phyloP scores from a whole-genome alignment of 106 monocot species.

The Acorus gramineus region DNA sequence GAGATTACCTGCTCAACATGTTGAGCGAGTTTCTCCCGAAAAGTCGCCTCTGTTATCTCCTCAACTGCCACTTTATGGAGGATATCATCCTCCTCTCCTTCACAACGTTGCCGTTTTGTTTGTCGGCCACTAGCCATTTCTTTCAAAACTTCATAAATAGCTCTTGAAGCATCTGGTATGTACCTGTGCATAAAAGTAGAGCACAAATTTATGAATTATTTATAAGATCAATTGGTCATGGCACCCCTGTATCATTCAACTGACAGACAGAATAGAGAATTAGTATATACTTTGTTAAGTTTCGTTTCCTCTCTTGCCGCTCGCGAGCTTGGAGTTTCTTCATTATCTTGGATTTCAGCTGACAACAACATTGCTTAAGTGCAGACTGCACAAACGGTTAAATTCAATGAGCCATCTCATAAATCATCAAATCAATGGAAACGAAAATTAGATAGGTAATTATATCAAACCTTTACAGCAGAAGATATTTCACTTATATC shows the following conservation, averaged over 20 bases:
- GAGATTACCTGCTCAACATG: constrained; percentile 53
- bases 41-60: constrained; percentile 48
- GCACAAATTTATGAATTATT: no score
- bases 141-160: constrained; percentile 40
- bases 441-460: not conserved
- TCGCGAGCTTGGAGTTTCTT: constrained; percentile 95
- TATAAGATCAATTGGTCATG: no score
- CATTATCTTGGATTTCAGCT: constrained; percentile 90
- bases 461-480: constrained; percentile 57
- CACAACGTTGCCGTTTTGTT: constrained; percentile 32
- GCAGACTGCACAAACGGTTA: constrained; percentile 44
- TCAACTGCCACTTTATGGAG: constrained; percentile 42
- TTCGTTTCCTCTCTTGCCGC: constrained; percentile 81
- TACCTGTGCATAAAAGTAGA: constrained; percentile 21
- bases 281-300: constrained; percentile 52
- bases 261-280: not conserved
- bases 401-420: not conserved
- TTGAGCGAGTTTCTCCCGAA: constrained; percentile 49
- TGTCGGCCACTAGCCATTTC: constrained; percentile 28
- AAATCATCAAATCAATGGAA: no score
- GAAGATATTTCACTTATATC: constrained; percentile 94
- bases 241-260: no score
- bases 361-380: constrained; percentile 88
- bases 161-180: constrained; percentile 65
- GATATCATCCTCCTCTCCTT: constrained; percentile 42